Conservation (phyloP, 257 asterid species). For the Anisodus tanguticus region DNA sequence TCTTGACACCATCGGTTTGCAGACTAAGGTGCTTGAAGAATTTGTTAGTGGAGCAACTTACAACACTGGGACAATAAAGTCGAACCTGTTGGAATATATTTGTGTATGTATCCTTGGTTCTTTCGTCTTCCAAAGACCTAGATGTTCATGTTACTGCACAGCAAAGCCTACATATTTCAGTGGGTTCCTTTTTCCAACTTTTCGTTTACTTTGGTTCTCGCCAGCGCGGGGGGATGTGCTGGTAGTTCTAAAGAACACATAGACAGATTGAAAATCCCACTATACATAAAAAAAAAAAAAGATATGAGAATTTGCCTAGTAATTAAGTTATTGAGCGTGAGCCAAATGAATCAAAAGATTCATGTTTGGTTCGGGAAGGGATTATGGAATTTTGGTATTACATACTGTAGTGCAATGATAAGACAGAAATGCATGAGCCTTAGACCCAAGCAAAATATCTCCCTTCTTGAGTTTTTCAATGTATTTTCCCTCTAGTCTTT, state of each 20-base stretch:
- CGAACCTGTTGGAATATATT: constrained; percentile 1
- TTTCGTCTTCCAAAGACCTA: not conserved
- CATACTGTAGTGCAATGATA: not conserved
- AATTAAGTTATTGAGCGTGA: no score
- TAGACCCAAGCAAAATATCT: not conserved
- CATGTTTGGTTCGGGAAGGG: not conserved
- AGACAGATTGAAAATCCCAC: not conserved
- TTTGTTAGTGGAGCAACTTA: not conserved
- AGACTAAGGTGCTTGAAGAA: not conserved
- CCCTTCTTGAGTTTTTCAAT: not conserved
- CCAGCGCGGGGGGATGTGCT: not conserved
- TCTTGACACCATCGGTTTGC: not conserved
- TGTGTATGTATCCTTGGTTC: not conserved
- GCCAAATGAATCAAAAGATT: no score
- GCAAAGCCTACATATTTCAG: not conserved
- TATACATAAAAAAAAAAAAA: not conserved
- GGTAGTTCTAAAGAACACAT: not conserved
- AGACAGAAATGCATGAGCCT: not conserved
- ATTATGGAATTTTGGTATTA: not conserved
- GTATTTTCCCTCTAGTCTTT: not conserved
- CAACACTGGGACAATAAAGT: not conserved
- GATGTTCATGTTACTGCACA: not conserved
- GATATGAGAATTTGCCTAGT: no score
- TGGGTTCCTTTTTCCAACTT: not conserved
- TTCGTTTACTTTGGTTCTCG: not conserved